Evolutionary conservation across 805 yeast species (phyloP).

Genomic region (Candida qinlingensis): DNA sequence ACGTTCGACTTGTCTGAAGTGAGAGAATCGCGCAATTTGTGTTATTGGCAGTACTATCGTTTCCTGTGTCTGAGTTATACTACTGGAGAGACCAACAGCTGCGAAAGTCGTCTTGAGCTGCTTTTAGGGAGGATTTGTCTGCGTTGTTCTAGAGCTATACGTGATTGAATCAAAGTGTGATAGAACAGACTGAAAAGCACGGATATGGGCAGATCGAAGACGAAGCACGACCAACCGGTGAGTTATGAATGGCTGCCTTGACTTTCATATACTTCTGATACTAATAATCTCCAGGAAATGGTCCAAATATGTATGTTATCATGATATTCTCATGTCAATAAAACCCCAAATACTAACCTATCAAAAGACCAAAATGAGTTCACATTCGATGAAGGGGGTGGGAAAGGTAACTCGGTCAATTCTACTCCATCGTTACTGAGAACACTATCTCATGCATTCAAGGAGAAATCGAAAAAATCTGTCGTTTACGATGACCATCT

Average conservation of each 20-base stretch:
- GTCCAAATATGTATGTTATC: constrained; percentile 27
- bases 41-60: neutral
- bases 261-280: neutral
- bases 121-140: neutral
- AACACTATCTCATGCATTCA: constrained; percentile 23
- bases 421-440: constrained; percentile 31
- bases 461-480: constrained; percentile 23
- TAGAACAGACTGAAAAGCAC: neutral
- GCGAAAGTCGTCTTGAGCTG: neutral
- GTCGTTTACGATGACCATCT: constrained; percentile 28
- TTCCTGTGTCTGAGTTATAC: no score
- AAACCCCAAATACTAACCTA: constrained; percentile 7
- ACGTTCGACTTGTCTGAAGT: no score
- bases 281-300: constrained; percentile 31
- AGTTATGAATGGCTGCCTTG: neutral
- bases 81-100: neutral
- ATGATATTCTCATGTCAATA: neutral
- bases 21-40: neutral
- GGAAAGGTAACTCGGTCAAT: constrained; percentile 53
- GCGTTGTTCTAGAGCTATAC: neutral
- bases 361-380: constrained; percentile 44
- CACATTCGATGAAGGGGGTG: constrained; percentile 64
- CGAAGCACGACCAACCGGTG: constrained; percentile 18
- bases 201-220: constrained; percentile 17
- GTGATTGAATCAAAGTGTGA: neutral